Conservation (phyloP, 78 protist species). For the Mantamonas sphyraenae region DNA sequence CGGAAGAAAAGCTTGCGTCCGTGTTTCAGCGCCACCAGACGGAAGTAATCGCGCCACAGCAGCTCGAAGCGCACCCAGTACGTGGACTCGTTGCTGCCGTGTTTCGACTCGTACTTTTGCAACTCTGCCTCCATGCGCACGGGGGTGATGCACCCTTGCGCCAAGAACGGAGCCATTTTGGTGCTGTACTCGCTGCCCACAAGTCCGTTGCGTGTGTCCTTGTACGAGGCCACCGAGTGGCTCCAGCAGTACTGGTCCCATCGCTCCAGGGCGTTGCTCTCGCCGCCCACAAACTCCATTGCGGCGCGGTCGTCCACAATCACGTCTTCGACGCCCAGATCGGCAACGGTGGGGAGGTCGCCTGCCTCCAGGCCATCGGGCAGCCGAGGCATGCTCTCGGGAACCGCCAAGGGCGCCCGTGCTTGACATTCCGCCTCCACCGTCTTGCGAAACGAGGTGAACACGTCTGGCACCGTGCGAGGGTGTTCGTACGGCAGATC, state of each 20-base stretch:
- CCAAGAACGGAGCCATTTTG: slow-evolving; percentile 54
- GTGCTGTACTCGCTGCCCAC: slow-evolving; percentile 36
- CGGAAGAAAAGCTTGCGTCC: slow-evolving; percentile 1
- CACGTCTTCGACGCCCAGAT: not conserved
- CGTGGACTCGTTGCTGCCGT: slow-evolving; percentile 41
- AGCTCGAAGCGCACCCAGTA: slow-evolving; percentile 54
- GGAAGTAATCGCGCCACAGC: slow-evolving; percentile 52
- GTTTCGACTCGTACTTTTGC: slow-evolving; percentile 23
- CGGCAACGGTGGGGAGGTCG: not conserved
- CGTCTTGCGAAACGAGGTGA: not conserved
- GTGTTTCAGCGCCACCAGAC: slow-evolving; percentile 14
- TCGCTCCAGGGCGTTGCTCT: slow-evolving; percentile 20
- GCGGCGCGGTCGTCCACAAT: not conserved
- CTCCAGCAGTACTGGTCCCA: slow-evolving; percentile 21
- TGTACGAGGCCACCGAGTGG: slow-evolving; percentile 3
- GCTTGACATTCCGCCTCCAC: not conserved
- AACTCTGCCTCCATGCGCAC: slow-evolving; percentile 11
- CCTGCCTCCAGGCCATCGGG: no score
- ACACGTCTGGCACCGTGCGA: not conserved
- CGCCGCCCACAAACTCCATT: slow-evolving; percentile 26
- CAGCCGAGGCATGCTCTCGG: not conserved
- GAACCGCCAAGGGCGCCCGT: not conserved
- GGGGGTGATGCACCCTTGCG: slow-evolving; percentile 51
- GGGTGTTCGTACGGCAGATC: slow-evolving; percentile 17
- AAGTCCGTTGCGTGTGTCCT: slow-evolving; percentile 54